Percentiles rank a stretch among this genome's conserved stretches.
These are phyloP conservation scores for Stemphylium vesicarium DNA, from an alignment of 2,329 filamentous ascomycete species.

Conservation along the genomic window DNA sequence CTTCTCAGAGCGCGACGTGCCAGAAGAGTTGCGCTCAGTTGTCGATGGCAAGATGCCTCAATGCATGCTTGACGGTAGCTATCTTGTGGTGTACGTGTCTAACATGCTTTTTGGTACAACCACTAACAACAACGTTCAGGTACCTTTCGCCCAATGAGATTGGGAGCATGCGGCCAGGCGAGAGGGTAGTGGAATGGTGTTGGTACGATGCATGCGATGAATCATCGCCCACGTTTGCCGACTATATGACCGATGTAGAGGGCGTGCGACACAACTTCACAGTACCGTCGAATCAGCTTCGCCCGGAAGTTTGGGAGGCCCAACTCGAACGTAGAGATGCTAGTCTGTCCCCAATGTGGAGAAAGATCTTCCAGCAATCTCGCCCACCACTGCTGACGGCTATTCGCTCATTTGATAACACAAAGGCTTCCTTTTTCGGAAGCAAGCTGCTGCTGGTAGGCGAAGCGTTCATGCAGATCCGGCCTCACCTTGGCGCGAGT, in stretches of 20 bases:
- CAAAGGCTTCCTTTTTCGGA: constrained; percentile 42
- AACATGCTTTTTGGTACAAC: not conserved
- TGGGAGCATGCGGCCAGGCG: constrained; percentile 41
- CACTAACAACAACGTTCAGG: constrained; percentile 4
- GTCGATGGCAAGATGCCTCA: constrained; percentile 12
- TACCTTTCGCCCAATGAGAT: constrained; percentile 51
- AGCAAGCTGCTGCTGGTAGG: constrained; percentile 54
- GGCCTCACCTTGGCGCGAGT: constrained; percentile 53
- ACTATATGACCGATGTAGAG: constrained; percentile 51
- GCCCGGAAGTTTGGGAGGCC: constrained; percentile 43
- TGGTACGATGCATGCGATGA: constrained; percentile 52
- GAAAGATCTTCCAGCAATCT: constrained; percentile 46
- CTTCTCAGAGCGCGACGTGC: constrained; percentile 11
- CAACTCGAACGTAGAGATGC: constrained; percentile 26
- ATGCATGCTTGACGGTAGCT: constrained; percentile 10
- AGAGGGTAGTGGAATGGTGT: constrained; percentile 53
- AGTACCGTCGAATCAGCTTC: constrained; percentile 47
- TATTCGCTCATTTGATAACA: constrained; percentile 49
- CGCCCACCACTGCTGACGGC: constrained; percentile 51
- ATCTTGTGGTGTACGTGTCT: constrained; percentile 12
- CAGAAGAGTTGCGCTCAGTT: constrained; percentile 11
- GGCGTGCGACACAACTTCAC: constrained; percentile 48
- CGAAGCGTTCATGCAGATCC: constrained; percentile 52
- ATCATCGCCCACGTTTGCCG: constrained; percentile 39
- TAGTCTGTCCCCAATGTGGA: constrained; percentile 46